Evolutionary conservation across 148 eudicot species (phyloP).

Genomic region (Pharnaceum exiguum): DNA sequence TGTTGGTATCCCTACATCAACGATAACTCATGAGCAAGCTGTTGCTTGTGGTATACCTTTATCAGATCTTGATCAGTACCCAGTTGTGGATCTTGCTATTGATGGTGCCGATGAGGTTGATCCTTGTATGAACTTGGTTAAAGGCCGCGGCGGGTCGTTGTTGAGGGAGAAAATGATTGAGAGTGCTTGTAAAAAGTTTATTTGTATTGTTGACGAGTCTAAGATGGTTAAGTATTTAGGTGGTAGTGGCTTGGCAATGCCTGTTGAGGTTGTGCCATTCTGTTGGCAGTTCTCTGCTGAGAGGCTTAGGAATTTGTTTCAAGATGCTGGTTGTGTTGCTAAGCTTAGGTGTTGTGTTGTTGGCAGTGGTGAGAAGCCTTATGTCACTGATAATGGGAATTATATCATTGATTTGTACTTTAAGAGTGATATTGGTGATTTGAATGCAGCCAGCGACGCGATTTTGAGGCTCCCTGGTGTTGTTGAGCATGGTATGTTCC

Average conservation of each 20-base stretch:
- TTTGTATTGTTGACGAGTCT: slow-evolving; percentile 81
- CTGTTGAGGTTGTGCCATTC: slow-evolving; percentile 88
- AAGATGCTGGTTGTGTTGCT: slow-evolving; percentile 62
- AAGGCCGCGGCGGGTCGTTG: slow-evolving; percentile 91
- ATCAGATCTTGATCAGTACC: slow-evolving; percentile 63
- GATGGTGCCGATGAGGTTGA: slow-evolving; percentile 98
- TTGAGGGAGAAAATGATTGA: slow-evolving; percentile 94
- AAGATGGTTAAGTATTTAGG: slow-evolving; percentile 78
- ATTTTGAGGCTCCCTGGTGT: slow-evolving; percentile 77
- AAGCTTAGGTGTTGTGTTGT: slow-evolving; percentile 76
- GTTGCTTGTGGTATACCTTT: slow-evolving; percentile 58
- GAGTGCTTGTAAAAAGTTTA: slow-evolving; percentile 78
- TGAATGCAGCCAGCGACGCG: slow-evolving; percentile 65
- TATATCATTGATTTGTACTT: slow-evolving; percentile 94
- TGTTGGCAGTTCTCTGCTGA: too few relatives aligned
- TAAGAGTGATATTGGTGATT: slow-evolving; percentile 74
- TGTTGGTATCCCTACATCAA: slow-evolving; percentile 84
- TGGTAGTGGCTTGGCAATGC: slow-evolving; percentile 93
- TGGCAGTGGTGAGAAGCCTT: slow-evolving; percentile 77
- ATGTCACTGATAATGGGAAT: slow-evolving; percentile 85
- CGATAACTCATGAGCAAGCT: slow-evolving; percentile 80
- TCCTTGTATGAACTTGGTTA: slow-evolving; percentile 77
- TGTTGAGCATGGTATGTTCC: slow-evolving; percentile 91
- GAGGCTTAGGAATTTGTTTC: too few relatives aligned
- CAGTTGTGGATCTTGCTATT: slow-evolving; percentile 77